Conservation (phyloP, 208 protist genomes). For the Crithidia mellificae region DNA sequence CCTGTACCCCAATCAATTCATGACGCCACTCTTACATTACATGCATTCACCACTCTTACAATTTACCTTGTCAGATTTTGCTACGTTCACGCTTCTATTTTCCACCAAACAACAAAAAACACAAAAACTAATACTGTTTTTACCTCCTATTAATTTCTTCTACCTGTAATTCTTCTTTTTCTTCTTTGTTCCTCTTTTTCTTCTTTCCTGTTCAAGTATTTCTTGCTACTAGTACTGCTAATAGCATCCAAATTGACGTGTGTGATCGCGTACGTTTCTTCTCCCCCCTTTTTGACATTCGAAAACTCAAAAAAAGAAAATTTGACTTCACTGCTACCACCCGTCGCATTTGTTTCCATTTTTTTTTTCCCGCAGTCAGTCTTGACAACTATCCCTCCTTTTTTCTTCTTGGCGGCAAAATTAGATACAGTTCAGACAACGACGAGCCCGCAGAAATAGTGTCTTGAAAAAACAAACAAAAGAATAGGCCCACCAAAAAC, state of each 20-base stretch:
- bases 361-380: background rate
- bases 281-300: background rate
- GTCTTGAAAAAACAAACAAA: background rate
- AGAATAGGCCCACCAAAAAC: background rate
- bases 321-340: too few species aligned
- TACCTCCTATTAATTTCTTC: background rate
- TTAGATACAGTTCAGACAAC: background rate
- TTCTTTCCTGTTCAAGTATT: constrained; percentile 10
- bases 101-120: background rate
- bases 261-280: constrained; percentile 10
- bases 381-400: background rate
- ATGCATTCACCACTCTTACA: too few species aligned
- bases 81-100: background rate
- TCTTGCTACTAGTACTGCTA: constrained; percentile 8
- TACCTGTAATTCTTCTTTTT: constrained; percentile 7
- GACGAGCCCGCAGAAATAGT: background rate
- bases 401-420: background rate
- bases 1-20: too few species aligned
- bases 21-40: too few species aligned
- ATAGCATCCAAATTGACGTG: background rate
- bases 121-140: background rate
- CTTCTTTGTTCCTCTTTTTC: too few species aligned
- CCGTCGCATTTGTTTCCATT: background rate
- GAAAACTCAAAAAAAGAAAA: too few species aligned
- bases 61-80: background rate